Conservation (phyloP, 257 asterid genomes). For the Cinchona pubescens region DNA sequence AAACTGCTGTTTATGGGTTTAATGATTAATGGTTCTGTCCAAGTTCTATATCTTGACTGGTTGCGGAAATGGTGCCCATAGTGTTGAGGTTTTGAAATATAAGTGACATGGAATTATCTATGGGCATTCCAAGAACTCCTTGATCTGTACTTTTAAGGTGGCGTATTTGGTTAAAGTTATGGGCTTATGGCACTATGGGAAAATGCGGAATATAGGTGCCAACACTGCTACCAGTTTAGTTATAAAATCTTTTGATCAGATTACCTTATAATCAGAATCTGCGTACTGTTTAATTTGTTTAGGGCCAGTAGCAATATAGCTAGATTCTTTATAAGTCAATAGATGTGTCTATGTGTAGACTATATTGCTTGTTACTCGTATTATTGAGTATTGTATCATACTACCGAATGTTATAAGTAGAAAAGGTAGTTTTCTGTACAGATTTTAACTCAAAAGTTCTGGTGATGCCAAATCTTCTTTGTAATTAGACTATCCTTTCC, state of each 20-base stretch:
- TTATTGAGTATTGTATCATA: constrained; percentile 23
- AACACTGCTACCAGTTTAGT: background rate
- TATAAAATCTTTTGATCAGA: background rate
- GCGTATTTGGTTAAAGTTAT: constrained; percentile 1
- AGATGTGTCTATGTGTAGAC: constrained; percentile 14
- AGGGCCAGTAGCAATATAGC: constrained; percentile 12
- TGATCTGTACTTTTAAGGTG: background rate
- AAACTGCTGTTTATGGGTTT: background rate
- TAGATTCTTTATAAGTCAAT: too few species aligned
- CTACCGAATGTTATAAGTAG: constrained; percentile 3
- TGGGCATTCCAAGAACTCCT: background rate
- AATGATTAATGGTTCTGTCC: background rate
- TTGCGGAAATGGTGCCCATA: background rate
- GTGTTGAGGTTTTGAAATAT: constrained; percentile 3
- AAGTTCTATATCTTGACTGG: background rate
- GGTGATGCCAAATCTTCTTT: background rate
- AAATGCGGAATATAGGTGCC: background rate
- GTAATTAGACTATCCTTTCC: background rate
- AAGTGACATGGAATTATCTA: constrained; percentile 6
- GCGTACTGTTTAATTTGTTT: background rate
- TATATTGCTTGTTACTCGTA: constrained; percentile 16
- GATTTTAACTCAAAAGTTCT: constrained; percentile 4
- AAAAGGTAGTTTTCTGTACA: constrained; percentile 22
- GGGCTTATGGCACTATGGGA: background rate
- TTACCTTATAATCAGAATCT: background rate